Evolutionary conservation across 2,329 filamentous ascomycete species (phyloP), one percentile per base, ranked within the genome.

Genomic region (Cladophialophora chaetospira): DNA sequence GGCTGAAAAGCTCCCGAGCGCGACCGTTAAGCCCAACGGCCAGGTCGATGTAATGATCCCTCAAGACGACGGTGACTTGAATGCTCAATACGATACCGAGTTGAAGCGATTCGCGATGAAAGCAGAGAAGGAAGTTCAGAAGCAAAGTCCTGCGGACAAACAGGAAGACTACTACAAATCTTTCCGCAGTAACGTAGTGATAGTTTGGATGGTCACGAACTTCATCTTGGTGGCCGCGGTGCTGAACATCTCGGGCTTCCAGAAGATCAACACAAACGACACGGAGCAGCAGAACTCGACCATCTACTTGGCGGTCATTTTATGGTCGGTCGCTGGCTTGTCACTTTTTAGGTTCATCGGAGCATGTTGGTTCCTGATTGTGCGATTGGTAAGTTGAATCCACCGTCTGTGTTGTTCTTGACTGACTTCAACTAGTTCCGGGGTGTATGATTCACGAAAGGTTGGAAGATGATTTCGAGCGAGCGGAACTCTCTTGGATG

Each of bases 121-220:
- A 73, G 84, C 84, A 43, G 86, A 87, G 25, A 85, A 87, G 62
- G 86, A 91, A 61, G 80, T 85, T 31, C 69, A 70, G 15, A 56
- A 61, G 1, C 63, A 75, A 2, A 77, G 77, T n/a, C 73, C 82
- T 9, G 70, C 76, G 40, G 92, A 97, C 70, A 90, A 88, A 69
- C 93, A 99, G 73, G 91, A 97, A 78, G 94, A 99, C 72, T 99
- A 97, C 76, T 99, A 99, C 82, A 91, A 92, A 68, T 94, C 92
- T 64, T 96, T 99, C 72, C 85, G 94, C 61, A 95, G 89, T 17
- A 85, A 90, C 25, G 92, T 97, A 65, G 94, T 99, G 26, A 78
- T 97, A 48, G 85, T 88, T 64, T 99, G 94, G 94, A 96, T 99
- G 82, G 90, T 97, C 67, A 91, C 87, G 69, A 99, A 99, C 73